Evolutionary conservation across 148 eudicot genomes (phyloP).

Genomic region (Drosera capensis): DNA sequence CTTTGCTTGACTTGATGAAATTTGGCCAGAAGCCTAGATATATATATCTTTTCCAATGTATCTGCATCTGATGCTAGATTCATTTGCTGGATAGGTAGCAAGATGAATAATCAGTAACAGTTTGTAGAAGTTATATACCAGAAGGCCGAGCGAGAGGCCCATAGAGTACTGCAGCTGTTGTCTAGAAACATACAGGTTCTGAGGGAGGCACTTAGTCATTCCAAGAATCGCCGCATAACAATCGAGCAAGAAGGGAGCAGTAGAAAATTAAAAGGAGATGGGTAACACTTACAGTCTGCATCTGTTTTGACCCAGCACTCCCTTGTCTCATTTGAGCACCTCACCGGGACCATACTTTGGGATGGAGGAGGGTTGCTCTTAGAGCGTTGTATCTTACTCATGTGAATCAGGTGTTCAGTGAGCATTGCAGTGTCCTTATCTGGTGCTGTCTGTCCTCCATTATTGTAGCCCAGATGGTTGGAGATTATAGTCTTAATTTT

Average conservation of each 20-base stretch:
- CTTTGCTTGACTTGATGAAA: too few relatives aligned
- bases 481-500: constrained; percentile 20
- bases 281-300: constrained; percentile 51
- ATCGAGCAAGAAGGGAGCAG: background rate
- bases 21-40: too few relatives aligned
- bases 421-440: constrained; percentile 20
- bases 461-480: constrained; percentile 14
- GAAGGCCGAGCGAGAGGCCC: too few relatives aligned
- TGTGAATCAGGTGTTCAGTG: constrained; percentile 20
- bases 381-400: constrained; percentile 14
- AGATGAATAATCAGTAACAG: too few relatives aligned
- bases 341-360: constrained; percentile 14
- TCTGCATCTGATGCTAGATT: too few relatives aligned
- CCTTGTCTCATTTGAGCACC: constrained; percentile 31
- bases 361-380: constrained; percentile 23
- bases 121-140: too few relatives aligned
- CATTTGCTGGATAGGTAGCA: too few relatives aligned
- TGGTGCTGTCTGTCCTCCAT: constrained; percentile 15
- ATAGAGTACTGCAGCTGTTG: too few relatives aligned
- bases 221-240: background rate
- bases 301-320: constrained; percentile 79
- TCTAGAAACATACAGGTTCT: too few relatives aligned
- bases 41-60: too few relatives aligned
- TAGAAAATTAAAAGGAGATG: background rate
- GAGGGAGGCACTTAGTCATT: background rate